phyloP scores from a whole-genome alignment of 495 filamentous ascomycete genomes.

The Parmelia sp. region DNA sequence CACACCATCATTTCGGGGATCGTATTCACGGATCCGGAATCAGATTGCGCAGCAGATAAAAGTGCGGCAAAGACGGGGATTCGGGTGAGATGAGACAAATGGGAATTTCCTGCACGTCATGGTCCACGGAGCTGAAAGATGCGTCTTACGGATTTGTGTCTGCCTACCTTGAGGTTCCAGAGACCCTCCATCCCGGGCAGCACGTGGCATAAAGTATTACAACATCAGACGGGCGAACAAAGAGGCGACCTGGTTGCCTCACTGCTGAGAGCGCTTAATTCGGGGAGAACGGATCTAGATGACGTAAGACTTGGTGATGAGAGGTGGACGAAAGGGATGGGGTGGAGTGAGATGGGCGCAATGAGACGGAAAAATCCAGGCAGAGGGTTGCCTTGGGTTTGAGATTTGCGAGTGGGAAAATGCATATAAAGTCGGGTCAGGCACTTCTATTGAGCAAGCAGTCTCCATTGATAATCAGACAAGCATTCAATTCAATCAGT shows the following conservation, averaged over 20 bases:
- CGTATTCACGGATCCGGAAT: background rate
- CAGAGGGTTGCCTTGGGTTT: no score
- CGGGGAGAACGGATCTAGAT: background rate
- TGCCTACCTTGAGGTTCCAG: background rate
- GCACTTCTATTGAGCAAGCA: background rate
- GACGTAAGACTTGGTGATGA: background rate
- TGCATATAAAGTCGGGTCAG: background rate
- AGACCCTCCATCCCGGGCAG: background rate
- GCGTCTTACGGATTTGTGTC: background rate
- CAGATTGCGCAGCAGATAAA: background rate
- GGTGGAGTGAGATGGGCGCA: no score
- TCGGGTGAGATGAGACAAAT: no score
- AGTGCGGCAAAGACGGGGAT: background rate
- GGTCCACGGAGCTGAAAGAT: background rate
- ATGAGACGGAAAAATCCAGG: no score
- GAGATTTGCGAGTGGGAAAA: no score
- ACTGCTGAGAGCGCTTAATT: background rate
- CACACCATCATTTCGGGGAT: no score
- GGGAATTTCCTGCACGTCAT: no score
- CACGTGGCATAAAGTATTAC: background rate
- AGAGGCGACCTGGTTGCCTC: background rate
- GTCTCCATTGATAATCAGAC: background rate
- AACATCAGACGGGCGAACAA: background rate
- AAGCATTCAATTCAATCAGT: background rate
- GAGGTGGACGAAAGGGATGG: background rate